These are phyloP conservation scores for Phytophthora brassicae DNA, from an alignment of 352 stramenopile genomes.

Conservation along the genomic window DNA sequence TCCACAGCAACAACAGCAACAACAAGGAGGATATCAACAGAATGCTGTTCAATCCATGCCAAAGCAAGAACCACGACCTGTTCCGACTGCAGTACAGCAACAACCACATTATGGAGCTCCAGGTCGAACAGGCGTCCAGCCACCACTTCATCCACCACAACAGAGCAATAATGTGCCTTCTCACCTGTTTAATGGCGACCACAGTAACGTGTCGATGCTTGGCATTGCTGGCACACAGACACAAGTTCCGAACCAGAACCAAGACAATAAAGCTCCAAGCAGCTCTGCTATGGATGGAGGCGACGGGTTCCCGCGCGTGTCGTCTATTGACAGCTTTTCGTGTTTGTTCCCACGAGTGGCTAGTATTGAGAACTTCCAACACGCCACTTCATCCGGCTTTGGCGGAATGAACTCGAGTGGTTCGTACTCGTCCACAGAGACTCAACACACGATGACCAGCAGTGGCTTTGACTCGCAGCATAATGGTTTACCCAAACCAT, in stretches of 20 bases:
- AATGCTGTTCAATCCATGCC: slow-evolving; percentile 17
- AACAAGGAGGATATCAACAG: slow-evolving; percentile 18
- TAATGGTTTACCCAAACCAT: slow-evolving; percentile 47
- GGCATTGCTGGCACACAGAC: slow-evolving; percentile 38
- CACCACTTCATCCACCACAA: slow-evolving; percentile 35
- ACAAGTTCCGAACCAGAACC: slow-evolving; percentile 20
- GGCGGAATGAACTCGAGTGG: slow-evolving; percentile 25
- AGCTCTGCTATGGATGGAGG: slow-evolving; percentile 23
- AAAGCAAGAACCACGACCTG: slow-evolving; percentile 28
- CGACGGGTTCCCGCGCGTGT: slow-evolving; percentile 67
- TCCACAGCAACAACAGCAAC: slow-evolving; percentile 20
- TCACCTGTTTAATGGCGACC: slow-evolving; percentile 42
- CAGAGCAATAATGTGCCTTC: slow-evolving; percentile 29
- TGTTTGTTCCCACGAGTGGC: slow-evolving; percentile 81
- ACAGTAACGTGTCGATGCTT: slow-evolving; percentile 41
- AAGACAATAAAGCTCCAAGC: slow-evolving; percentile 25
- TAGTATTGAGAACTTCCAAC: slow-evolving; percentile 82
- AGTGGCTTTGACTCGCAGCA: slow-evolving; percentile 27
- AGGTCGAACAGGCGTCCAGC: slow-evolving; percentile 24
- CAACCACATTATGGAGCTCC: slow-evolving; percentile 19
- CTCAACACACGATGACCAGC: slow-evolving; percentile 26
- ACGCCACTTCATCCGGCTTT: slow-evolving; percentile 33
- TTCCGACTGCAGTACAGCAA: slow-evolving; percentile 14
- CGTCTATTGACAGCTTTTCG: slow-evolving; percentile 85
- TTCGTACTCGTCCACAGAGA: slow-evolving; percentile 29